These are phyloP conservation scores for Bipolaris gigantea DNA, from an alignment of 2,329 filamentous ascomycete species.

Conservation along the genomic window DNA sequence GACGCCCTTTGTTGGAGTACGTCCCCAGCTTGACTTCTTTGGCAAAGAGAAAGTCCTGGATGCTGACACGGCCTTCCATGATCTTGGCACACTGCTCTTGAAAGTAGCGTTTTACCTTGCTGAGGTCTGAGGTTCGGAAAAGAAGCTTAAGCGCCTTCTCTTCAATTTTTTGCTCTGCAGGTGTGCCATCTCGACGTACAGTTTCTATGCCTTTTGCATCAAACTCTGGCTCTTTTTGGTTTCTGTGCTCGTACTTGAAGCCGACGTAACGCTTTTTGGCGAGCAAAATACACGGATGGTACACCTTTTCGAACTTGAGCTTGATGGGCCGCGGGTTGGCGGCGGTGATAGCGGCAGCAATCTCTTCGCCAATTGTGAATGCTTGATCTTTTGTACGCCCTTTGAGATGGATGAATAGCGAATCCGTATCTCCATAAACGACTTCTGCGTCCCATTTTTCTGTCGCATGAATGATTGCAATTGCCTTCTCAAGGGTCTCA, in stretches of 20 bases:
- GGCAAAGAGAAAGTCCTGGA: conserved; percentile 96
- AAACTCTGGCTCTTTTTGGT: conserved; percentile 80
- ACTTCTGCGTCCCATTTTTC: conserved; percentile 91
- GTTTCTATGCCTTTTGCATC: conserved; percentile 99
- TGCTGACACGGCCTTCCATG: conserved; percentile 81
- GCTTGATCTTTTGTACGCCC: conserved; percentile 85
- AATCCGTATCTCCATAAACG: conserved; percentile 97
- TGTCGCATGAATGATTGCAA: conserved; percentile 87
- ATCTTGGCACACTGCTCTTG: conserved; percentile 89
- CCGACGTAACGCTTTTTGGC: conserved; percentile 98
- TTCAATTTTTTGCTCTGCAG: conserved; percentile 94
- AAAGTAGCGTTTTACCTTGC: conserved; percentile 86
- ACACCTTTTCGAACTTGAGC: conserved; percentile 98
- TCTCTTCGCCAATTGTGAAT: conserved; percentile 90
- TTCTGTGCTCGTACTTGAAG: conserved; percentile 85
- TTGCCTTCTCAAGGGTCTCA: conserved; percentile 91
- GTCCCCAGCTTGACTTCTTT: conserved; percentile 87
- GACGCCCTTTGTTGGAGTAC: conserved; percentile 77
- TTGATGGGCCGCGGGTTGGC: conserved; percentile 91
- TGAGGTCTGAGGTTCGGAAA: conserved; percentile 87
- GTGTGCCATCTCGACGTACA: conserved; percentile 89
- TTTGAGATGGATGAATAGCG: conserved; percentile 85
- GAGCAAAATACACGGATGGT: conserved; percentile 89
- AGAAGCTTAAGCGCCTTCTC: conserved; percentile 87
- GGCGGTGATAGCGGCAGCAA: conserved; percentile 81